phyloP scores from a whole-genome alignment of 257 asterid species.

The Solanum etuberosum region DNA sequence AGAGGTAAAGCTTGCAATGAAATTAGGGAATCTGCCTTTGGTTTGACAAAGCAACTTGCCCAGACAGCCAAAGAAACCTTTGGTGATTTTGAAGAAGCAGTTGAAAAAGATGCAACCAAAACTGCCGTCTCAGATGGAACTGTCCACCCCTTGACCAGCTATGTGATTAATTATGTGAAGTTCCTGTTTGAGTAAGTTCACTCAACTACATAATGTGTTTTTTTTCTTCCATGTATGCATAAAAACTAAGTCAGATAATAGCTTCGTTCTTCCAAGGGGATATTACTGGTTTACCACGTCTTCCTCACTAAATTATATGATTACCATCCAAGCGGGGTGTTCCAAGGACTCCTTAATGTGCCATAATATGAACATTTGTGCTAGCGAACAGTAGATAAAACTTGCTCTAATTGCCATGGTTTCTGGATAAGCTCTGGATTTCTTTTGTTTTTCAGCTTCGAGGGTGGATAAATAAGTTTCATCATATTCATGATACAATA shows the following conservation, averaged over 20 bases:
- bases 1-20: conserved; percentile 86
- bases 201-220: not conserved
- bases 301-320: not conserved
- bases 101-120: conserved; percentile 98
- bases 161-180: conserved; percentile 94
- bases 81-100: conserved; percentile 98
- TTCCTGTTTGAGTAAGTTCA: conserved; percentile 90
- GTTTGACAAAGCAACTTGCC: conserved; percentile 92
- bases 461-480: not conserved
- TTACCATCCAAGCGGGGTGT: not conserved
- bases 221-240: not conserved
- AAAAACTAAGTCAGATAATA: not conserved
- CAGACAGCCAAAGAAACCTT: conserved; percentile 94
- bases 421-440: not conserved
- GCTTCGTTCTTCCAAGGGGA: not conserved
- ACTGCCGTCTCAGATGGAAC: conserved; percentile 98
- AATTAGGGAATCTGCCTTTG: conserved; percentile 84
- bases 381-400: not conserved
- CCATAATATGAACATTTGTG: not conserved
- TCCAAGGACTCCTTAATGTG: not conserved
- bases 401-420: not conserved
- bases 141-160: conserved; percentile 97
- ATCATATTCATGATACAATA: not conserved
- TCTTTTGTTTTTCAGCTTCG: not conserved
- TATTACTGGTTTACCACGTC: not conserved